Conservation (phyloP, 345 rosid species). For the Aurinia saxatilis region DNA sequence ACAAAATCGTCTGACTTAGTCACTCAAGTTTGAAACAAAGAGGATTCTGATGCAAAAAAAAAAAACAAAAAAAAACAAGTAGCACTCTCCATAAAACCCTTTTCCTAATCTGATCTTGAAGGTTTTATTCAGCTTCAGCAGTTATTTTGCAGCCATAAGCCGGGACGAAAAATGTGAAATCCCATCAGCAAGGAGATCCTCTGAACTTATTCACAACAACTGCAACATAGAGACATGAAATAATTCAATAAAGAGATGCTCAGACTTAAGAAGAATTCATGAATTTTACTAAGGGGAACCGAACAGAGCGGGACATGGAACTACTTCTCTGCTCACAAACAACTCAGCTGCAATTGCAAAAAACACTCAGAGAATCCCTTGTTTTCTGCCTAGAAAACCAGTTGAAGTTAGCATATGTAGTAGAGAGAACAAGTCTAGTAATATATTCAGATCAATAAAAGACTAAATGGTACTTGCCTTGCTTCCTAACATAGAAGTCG, state of each 20-base stretch:
- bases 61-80: background rate
- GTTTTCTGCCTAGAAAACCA: conserved; percentile 9
- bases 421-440: background rate
- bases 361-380: too few relatives aligned
- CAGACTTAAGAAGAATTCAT: too few relatives aligned
- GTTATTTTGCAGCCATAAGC: conserved; percentile 48
- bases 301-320: too few relatives aligned
- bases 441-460: background rate
- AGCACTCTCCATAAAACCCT: conserved; percentile 95
- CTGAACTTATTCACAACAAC: conserved; percentile 52
- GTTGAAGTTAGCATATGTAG: background rate
- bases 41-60: background rate
- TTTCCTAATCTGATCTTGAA: conserved; percentile 59
- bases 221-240: conserved; percentile 32
- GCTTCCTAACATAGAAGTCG: conserved; percentile 30
- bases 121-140: conserved; percentile 53
- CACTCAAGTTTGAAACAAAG: background rate
- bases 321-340: too few relatives aligned
- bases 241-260: too few relatives aligned
- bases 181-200: conserved; percentile 50
- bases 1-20: background rate
- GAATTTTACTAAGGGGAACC: too few relatives aligned
- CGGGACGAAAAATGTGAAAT: conserved; percentile 37
- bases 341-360: too few relatives aligned
- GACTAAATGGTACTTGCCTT: conserved; percentile 34